A percentile compares a stretch with the other conserved stretches of the same genome.
phyloP scores from a whole-genome alignment of 805 yeast genomes.

The Kazachstania africana region DNA sequence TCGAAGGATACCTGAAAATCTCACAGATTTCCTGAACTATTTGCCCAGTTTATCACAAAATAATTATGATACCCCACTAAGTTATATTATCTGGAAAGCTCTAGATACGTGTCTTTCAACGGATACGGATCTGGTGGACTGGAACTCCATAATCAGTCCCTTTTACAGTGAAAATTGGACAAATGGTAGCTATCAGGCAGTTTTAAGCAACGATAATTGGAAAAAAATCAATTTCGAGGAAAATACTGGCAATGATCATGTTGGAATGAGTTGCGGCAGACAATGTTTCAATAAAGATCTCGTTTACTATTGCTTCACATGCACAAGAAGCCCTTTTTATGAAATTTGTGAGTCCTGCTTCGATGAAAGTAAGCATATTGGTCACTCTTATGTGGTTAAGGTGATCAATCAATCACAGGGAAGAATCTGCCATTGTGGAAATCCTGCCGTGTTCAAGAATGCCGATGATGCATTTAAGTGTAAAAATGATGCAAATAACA shows the following conservation, averaged over 20 bases:
- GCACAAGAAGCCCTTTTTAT: conserved; percentile 22
- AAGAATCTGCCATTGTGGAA: conserved; percentile 25
- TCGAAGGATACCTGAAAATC: conserved; percentile 5
- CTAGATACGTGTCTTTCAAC: conserved; percentile 8
- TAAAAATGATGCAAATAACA: conserved; percentile 12
- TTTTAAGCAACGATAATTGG: conserved; percentile 11
- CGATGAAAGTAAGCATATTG: conserved; percentile 54
- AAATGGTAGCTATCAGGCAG: conserved; percentile 9
- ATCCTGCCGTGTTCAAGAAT: conserved; percentile 15
- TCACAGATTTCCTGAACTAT: conserved; percentile 19
- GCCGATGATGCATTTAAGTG: conserved; percentile 11
- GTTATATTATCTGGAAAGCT: conserved; percentile 21
- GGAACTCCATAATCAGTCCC: conserved; percentile 12
- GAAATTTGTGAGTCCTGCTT: conserved; percentile 63
- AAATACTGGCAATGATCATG: conserved; percentile 9
- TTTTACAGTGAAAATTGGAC: conserved; percentile 14
- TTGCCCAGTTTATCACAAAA: conserved; percentile 17
- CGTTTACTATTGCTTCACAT: conserved; percentile 24
- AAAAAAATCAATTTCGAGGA: conserved; percentile 3
- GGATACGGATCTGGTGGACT: conserved; percentile 10
- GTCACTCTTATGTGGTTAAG: conserved; percentile 35
- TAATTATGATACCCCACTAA: conserved; percentile 15
- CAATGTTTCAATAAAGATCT: conserved; percentile 20
- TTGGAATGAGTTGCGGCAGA: conserved; percentile 17
- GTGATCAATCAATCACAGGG: conserved; percentile 22